Percentiles rank a stretch among this genome's conserved stretches.
Conservation (phyloP, 2,329 filamentous ascomycete species). For the Talaromyces verruculosus region DNA sequence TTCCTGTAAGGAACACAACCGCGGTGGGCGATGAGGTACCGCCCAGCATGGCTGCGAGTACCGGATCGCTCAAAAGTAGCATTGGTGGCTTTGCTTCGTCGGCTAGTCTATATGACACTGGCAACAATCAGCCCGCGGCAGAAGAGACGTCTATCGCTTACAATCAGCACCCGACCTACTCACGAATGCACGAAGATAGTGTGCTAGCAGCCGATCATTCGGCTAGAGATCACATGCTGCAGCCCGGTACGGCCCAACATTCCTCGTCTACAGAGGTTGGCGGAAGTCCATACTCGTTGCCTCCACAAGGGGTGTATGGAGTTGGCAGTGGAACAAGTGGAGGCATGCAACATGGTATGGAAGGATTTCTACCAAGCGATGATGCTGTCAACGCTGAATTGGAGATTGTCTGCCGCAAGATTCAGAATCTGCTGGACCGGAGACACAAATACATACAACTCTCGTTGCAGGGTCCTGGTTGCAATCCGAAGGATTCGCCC, state of each 20-base stretch:
- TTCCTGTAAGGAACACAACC: not conserved
- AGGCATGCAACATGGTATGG: slow-evolving; percentile 60
- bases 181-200: slow-evolving; percentile 16
- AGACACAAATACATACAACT: slow-evolving; percentile 85
- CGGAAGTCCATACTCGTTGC: not conserved
- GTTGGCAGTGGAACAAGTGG: slow-evolving; percentile 58
- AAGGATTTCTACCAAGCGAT: slow-evolving; percentile 69
- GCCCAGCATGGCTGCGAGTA: slow-evolving; percentile 16
- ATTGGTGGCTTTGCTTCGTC: slow-evolving; percentile 14
- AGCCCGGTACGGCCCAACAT: slow-evolving; percentile 38
- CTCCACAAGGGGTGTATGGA: slow-evolving; percentile 40
- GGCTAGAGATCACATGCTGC: slow-evolving; percentile 48
- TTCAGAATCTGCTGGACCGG: slow-evolving; percentile 83
- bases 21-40: slow-evolving; percentile 9
- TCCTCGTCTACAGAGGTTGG: slow-evolving; percentile 2
- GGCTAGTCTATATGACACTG: slow-evolving; percentile 11
- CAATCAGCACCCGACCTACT: not conserved
- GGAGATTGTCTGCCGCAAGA: slow-evolving; percentile 81
- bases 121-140: slow-evolving; percentile 1
- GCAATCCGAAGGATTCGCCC: slow-evolving; percentile 84
- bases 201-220: slow-evolving; percentile 18
- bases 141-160: slow-evolving; percentile 12
- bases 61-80: slow-evolving; percentile 16
- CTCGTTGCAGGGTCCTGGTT: slow-evolving; percentile 75
- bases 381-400: slow-evolving; percentile 81